Percentiles rank a stretch among this genome's conserved stretches.
Evolutionary conservation across 139 green algal species (phyloP).

Genomic region (Monoraphidium neglectum): DNA sequence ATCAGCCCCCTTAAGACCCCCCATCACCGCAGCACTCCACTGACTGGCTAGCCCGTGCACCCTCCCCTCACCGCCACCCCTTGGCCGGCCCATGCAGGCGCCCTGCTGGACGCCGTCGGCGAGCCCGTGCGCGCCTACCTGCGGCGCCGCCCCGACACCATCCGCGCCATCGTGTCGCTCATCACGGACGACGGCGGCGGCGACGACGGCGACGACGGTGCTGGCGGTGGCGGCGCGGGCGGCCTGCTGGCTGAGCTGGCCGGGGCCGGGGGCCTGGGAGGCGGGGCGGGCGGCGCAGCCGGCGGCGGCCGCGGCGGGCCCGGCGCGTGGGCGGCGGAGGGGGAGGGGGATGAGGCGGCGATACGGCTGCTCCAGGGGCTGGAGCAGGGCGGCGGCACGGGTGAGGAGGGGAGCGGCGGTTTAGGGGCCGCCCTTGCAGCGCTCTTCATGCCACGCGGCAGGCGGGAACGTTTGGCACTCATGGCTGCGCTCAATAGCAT

Average conservation of each 20-base stretch:
- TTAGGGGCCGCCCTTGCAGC: background rate
- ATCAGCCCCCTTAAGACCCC: background rate
- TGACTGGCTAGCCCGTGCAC: background rate
- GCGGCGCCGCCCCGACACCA: conserved; percentile 76
- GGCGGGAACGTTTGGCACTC: background rate
- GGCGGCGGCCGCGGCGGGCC: background rate
- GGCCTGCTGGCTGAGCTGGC: conserved; percentile 14
- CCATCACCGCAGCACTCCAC: too few species aligned
- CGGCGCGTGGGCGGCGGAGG: conserved; percentile 1
- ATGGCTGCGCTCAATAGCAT: background rate
- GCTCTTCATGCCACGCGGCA: background rate
- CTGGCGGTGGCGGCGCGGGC: conserved; percentile 16
- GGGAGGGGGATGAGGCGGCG: conserved; percentile 46
- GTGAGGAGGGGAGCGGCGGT: conserved; percentile 45
- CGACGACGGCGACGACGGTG: conserved; percentile 24
- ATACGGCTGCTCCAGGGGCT: conserved; percentile 38
- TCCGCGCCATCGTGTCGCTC: conserved; percentile 91
- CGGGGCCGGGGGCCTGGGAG: conserved; percentile 7
- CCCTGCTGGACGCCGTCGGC: conserved; percentile 77
- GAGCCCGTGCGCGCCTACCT: conserved; percentile 84
- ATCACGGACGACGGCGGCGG: conserved; percentile 76
- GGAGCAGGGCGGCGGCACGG: conserved; percentile 12
- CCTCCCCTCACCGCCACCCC: too few species aligned
- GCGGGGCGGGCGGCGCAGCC: conserved; percentile 3
- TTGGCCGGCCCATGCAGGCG: too few species aligned